Evolutionary conservation across 1,284 basidiomycete species (phyloP).

Genomic region (Ganoderma resinaceum): DNA sequence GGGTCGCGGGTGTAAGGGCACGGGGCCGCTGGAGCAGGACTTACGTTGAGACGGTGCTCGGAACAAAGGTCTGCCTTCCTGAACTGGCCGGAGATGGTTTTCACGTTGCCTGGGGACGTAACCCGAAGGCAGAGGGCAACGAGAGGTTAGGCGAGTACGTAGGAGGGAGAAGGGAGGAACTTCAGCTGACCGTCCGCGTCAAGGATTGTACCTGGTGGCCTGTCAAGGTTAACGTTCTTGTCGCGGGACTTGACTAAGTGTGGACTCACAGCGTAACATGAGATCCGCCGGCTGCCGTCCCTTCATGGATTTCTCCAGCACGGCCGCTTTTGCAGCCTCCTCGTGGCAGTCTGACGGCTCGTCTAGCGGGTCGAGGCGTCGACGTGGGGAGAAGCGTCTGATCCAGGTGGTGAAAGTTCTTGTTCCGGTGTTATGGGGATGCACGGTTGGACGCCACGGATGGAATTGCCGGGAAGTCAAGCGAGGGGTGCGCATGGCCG

Average conservation of each 20-base stretch:
- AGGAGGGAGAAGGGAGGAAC: constrained; percentile 2
- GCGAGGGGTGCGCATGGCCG: constrained; percentile 34
- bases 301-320: constrained; percentile 83
- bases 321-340: constrained; percentile 71
- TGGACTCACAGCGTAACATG: constrained; percentile 78
- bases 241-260: neutral
- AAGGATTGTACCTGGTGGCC: constrained; percentile 78
- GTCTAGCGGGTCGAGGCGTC: constrained; percentile 27
- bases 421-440: neutral
- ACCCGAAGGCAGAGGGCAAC: constrained; percentile 16
- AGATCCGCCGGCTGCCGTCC: constrained; percentile 82
- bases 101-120: constrained; percentile 75
- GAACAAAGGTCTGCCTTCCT: constrained; percentile 88
- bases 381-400: constrained; percentile 16
- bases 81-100: constrained; percentile 90
- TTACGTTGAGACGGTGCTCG: constrained; percentile 89
- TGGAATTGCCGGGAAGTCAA: constrained; percentile 26
- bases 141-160: constrained; percentile 1
- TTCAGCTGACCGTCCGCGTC: constrained; percentile 71
- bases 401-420: constrained; percentile 29
- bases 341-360: constrained; percentile 61
- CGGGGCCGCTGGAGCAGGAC: constrained; percentile 19
- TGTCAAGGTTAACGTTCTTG: constrained; percentile 28
- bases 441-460: neutral
- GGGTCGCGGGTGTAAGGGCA: constrained; percentile 7